These are phyloP conservation scores for Trichoderma virens DNA, from an alignment of 495 filamentous ascomycete genomes.

Conservation along the genomic window DNA sequence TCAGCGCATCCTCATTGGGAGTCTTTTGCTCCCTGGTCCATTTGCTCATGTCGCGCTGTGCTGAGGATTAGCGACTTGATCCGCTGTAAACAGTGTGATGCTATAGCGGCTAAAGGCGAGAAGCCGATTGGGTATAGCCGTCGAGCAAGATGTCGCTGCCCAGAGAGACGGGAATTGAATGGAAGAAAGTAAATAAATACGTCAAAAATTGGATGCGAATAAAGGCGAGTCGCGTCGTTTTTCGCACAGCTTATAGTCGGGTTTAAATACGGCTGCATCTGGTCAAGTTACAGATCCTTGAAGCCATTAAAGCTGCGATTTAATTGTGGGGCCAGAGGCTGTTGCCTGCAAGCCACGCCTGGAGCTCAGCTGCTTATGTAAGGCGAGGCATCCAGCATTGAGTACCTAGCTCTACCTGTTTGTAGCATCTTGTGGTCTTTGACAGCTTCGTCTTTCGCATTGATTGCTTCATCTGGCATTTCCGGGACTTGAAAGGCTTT, in stretches of 20 bases:
- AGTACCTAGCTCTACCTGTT: background rate
- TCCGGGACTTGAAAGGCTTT: too few species aligned
- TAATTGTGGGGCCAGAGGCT: background rate
- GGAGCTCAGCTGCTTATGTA: background rate
- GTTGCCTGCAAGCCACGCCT: background rate
- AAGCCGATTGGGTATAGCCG: background rate
- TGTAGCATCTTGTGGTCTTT: background rate
- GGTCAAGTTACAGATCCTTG: background rate
- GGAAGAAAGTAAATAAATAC: too few species aligned
- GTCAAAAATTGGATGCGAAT: too few species aligned
- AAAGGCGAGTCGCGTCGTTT: too few species aligned
- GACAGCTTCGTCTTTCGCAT: background rate
- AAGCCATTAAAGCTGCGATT: background rate
- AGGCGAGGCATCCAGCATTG: background rate
- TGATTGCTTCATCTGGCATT: background rate
- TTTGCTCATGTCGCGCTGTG: background rate
- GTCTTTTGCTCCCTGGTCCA: constrained; percentile 12
- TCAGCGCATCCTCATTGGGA: constrained; percentile 2
- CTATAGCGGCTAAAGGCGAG: background rate
- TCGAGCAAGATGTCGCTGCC: too few species aligned
- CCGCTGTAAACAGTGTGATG: background rate
- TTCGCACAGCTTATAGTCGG: too few species aligned
- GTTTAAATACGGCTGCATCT: too few species aligned
- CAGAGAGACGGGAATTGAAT: too few species aligned
- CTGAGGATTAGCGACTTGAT: background rate